Conservation (phyloP, 306 rosid genomes). For the Quercus wislizeni region DNA sequence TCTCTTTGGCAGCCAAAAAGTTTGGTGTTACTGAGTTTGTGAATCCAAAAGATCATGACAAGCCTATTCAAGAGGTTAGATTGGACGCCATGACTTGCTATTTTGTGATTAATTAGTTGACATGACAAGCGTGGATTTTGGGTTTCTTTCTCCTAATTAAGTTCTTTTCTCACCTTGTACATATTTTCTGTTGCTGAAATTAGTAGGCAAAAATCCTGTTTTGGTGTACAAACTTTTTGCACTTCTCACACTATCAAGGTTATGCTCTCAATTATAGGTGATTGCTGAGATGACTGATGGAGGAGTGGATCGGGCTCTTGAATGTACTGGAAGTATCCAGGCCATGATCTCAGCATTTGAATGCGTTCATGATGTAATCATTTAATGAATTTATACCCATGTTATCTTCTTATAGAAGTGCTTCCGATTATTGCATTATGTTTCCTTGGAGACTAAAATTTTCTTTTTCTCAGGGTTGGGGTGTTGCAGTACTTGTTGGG, state of each 20-base stretch:
- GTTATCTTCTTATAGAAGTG: not conserved
- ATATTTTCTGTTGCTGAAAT: not conserved
- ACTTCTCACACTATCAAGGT: not conserved
- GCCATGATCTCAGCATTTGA: constrained; percentile 93
- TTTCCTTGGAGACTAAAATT: not conserved
- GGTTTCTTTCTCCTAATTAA: not conserved
- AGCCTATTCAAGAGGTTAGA: constrained; percentile 77
- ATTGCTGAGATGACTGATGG: constrained; percentile 83
- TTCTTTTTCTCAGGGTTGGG: constrained; percentile 69
- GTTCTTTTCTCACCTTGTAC: not conserved
- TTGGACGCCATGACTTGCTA: not conserved
- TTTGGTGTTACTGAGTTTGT: constrained; percentile 85
- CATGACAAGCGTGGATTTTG: not conserved
- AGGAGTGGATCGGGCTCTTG: constrained; percentile 87
- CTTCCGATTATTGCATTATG: not conserved
- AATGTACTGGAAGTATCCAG: constrained; percentile 84
- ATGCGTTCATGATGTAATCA: constrained; percentile 81
- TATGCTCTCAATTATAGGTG: constrained; percentile 35
- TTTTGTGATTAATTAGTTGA: not conserved
- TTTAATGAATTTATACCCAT: not conserved
- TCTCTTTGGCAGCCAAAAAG: constrained; percentile 64
- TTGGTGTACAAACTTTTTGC: not conserved
- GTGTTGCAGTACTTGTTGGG: constrained; percentile 90
- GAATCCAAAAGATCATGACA: constrained; percentile 83
- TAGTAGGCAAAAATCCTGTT: not conserved